These are phyloP conservation scores for Saccharum officinarum DNA, from an alignment of 176 grass and related monocot species.

Conservation along the genomic window DNA sequence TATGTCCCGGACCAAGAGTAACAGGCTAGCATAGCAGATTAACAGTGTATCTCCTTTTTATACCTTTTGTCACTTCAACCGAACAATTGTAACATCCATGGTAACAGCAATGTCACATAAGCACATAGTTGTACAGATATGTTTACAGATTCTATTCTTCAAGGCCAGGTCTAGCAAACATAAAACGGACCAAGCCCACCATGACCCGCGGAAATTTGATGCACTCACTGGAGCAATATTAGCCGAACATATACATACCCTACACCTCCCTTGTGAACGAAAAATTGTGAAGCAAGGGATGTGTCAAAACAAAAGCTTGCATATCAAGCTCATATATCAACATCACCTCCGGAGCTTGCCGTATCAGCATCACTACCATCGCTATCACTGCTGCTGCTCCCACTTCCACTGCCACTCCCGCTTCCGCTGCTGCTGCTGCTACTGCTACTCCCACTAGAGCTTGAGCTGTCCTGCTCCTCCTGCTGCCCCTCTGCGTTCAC, in stretches of 20 bases:
- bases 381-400: conserved; percentile 63
- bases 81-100: too few relatives aligned
- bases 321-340: conserved; percentile 50
- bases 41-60: too few relatives aligned
- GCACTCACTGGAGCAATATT: neutral
- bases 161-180: neutral
- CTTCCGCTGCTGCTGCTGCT: conserved; percentile 50
- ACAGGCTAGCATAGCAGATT: too few relatives aligned
- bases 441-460: conserved; percentile 55
- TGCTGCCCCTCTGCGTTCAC: conserved; percentile 56
- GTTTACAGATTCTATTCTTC: conserved; percentile 24
- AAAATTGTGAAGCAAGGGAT: conserved; percentile 16
- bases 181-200: neutral
- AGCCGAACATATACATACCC: conserved; percentile 8
- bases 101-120: neutral
- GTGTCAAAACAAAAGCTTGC: conserved; percentile 5
- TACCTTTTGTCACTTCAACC: too few relatives aligned
- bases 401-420: conserved; percentile 56
- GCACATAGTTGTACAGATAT: neutral
- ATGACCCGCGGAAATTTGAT: neutral
- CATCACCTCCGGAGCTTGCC: conserved; percentile 59
- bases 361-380: conserved; percentile 71
- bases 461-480: conserved; percentile 52
- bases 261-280: neutral
- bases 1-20: too few relatives aligned